Evolutionary conservation across 768 basidiomycete genomes (phyloP), one percentile per base, ranked within the genome.

Genomic region (Gyrodon lividus): DNA sequence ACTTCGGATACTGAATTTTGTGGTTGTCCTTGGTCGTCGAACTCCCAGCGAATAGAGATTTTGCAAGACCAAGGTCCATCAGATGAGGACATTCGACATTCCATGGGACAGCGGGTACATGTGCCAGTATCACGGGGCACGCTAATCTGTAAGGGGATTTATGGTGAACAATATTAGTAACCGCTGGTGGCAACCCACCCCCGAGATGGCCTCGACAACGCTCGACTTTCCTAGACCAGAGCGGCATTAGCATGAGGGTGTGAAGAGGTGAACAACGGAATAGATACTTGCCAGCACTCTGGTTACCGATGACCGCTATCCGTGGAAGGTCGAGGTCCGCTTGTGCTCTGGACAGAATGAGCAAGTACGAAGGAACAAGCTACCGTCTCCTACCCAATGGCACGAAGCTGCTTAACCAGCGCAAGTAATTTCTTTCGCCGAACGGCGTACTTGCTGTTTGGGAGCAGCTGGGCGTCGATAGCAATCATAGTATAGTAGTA

Each of bases 281-380:
- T 14, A 16, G 34, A 17, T 17, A 35, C 34, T 35, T 9, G 17
- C 77, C 81, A 6, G 78, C 77, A 43, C 73, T 75, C 60, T 81
- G 81, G 39, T 77, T 78, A 13, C 79, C 79, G 34, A 79, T 77
- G 37, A 79, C 76, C 17, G 73, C 74, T 39, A 81, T 75, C 7
- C 77, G 65, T 7, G 80, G 78, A 5, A 81, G 62, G 49, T 81
- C 77, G 10, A 80, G 59, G 20, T 77, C 73, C 4, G 66, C 67
- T 60, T 79, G 74, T 2, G 73, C 70, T 1, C 77, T 76, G 23
- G 20, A 40, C 10, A 44, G 26, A 6, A 41, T 47, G 58, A 48
- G n/a, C 13, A 46, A 37, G 43, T 1, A 33, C 33, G 31, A 14
- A 12, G 17, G n/a, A 43, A 33, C 16, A 12, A 26, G 12, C 5